These are phyloP conservation scores for Colletotrichum sidae DNA, from an alignment of 2,329 filamentous ascomycete genomes.

Conservation along the genomic window DNA sequence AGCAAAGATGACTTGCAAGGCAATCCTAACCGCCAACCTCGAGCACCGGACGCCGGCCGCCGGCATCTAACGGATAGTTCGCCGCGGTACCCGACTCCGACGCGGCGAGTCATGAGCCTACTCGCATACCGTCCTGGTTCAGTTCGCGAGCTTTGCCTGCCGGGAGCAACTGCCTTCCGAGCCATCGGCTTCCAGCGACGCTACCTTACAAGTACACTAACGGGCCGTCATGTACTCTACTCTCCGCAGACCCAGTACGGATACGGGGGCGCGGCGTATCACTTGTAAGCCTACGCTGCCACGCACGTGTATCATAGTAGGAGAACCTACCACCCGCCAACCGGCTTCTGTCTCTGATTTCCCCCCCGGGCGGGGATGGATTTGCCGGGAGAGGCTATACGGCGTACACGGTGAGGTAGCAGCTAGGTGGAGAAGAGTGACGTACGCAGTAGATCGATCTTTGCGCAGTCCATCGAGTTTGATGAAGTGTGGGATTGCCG, in stretches of 20 bases:
- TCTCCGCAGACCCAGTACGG: too few species aligned
- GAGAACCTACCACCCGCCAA: conserved; percentile 5
- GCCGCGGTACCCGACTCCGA: background rate
- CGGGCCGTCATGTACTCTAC: too few species aligned
- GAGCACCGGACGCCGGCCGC: too few species aligned
- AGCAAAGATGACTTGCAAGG: background rate
- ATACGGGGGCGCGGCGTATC: too few species aligned
- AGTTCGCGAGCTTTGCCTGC: conserved; percentile 12
- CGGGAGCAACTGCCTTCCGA: background rate
- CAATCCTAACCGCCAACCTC: conserved; percentile 2
- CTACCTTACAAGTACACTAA: too few species aligned
- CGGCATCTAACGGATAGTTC: too few species aligned
- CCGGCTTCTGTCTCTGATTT: too few species aligned
- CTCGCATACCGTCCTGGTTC: conserved; percentile 8
- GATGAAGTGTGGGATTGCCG: background rate
- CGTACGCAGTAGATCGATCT: conserved; percentile 14
- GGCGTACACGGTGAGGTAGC: conserved; percentile 2
- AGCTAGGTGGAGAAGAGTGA: conserved; percentile 6
- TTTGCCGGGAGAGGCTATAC: too few species aligned
- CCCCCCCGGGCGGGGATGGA: too few species aligned
- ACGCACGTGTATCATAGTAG: background rate
- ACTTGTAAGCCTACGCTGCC: too few species aligned
- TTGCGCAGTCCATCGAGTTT: conserved; percentile 22
- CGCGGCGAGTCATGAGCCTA: conserved; percentile 25
- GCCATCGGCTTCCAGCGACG: too few species aligned